Percentiles rank a stretch among this genome's conserved stretches.
These are phyloP conservation scores for Boletus pseudopeckii DNA, from an alignment of 768 basidiomycete genomes.

Conservation along the genomic window DNA sequence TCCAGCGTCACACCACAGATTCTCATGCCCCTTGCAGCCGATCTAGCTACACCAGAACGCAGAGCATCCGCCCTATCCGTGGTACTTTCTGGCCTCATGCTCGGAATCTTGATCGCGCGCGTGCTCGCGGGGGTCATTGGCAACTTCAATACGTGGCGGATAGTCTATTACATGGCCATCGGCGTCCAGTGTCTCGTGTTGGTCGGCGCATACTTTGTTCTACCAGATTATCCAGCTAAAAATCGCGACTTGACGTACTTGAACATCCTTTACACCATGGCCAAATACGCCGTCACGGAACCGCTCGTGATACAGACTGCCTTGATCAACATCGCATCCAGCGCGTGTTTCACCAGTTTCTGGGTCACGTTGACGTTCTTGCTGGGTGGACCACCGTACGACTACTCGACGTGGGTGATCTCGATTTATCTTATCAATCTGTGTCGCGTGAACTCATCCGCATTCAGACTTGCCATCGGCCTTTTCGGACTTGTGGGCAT, in stretches of 20 bases:
- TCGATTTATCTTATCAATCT: no score
- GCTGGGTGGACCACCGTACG: slow-evolving; percentile 70
- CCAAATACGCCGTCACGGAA: slow-evolving; percentile 69
- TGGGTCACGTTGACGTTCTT: slow-evolving; percentile 83
- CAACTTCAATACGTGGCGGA: slow-evolving; percentile 66
- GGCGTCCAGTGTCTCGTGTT: slow-evolving; percentile 63
- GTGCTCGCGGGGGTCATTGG: slow-evolving; percentile 75
- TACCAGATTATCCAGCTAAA: slow-evolving; percentile 86
- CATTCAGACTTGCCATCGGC: slow-evolving; percentile 53
- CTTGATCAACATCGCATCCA: slow-evolving; percentile 56
- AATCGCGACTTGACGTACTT: slow-evolving; percentile 62
- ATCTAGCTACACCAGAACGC: slow-evolving; percentile 71
- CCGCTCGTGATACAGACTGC: slow-evolving; percentile 70
- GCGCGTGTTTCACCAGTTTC: slow-evolving; percentile 58
- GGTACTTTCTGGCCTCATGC: slow-evolving; percentile 61
- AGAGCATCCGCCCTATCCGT: slow-evolving; percentile 77
- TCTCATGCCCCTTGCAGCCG: slow-evolving; percentile 71
- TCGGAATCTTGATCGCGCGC: slow-evolving; percentile 72
- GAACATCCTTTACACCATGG: slow-evolving; percentile 73
- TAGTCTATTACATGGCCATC: slow-evolving; percentile 76
- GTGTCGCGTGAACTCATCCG: not conserved
- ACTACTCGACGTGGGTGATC: slow-evolving; percentile 60
- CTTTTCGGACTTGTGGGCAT: slow-evolving; percentile 73
- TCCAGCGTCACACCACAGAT: slow-evolving; percentile 75
- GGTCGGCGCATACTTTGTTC: slow-evolving; percentile 53